phyloP scores from a whole-genome alignment of 805 yeast genomes.

The Kuraishia capsulata region DNA sequence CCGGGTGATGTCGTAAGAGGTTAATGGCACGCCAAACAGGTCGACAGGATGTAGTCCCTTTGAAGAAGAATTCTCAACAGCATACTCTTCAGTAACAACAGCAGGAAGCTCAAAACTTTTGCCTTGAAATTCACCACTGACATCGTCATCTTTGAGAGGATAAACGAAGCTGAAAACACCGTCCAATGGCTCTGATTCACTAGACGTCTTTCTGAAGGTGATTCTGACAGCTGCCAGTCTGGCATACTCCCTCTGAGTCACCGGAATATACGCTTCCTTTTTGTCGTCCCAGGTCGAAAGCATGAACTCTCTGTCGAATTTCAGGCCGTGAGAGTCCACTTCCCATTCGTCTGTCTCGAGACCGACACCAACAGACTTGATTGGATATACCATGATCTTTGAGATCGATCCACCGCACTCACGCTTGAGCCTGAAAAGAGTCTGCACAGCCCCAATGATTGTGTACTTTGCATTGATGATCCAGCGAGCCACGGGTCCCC shows the following conservation, averaged over 20 bases:
- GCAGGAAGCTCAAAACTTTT: slow-evolving; percentile 10
- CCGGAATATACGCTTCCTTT: slow-evolving; percentile 6
- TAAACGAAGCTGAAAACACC: slow-evolving; percentile 12
- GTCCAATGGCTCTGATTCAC: not conserved
- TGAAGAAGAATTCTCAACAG: not conserved
- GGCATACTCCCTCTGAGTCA: slow-evolving; percentile 9
- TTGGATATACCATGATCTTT: slow-evolving; percentile 17
- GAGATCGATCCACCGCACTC: slow-evolving; percentile 15
- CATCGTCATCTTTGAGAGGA: slow-evolving; percentile 1
- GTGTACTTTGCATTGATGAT: not conserved
- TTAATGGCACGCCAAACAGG: slow-evolving; percentile 12
- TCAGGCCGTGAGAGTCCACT: slow-evolving; percentile 16
- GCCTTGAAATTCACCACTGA: slow-evolving; percentile 1
- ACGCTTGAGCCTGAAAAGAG: not conserved
- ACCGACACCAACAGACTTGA: slow-evolving; percentile 18
- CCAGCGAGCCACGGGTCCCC: not conserved
- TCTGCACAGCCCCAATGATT: not conserved
- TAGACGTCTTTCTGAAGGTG: slow-evolving; percentile 6
- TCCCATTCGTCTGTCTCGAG: slow-evolving; percentile 16
- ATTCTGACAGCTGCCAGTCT: slow-evolving; percentile 9
- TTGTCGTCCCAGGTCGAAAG: slow-evolving; percentile 11
- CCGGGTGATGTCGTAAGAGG: slow-evolving; percentile 13
- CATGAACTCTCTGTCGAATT: slow-evolving; percentile 18
- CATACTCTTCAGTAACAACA: slow-evolving; percentile 7
- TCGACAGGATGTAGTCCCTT: slow-evolving; percentile 6